Base-by-base conservation (phyloP, 1,139 yeast genomes). In the Kluyveromyces sp. region DNA sequence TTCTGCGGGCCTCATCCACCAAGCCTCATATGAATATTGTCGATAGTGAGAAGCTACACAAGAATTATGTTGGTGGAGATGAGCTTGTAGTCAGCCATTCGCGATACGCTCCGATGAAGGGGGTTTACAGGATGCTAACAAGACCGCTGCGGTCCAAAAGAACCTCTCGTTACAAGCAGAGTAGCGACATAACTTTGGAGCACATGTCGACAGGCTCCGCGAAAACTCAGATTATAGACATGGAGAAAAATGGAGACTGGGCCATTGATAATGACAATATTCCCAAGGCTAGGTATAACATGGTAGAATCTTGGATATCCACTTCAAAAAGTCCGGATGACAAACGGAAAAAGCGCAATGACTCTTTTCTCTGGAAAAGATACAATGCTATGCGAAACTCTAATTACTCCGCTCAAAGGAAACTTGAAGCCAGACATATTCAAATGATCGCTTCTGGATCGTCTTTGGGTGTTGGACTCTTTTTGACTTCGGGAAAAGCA, bases 391-490 rank as follows among this genome's bases (percentile, higher is more conserved):
- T 33, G 7, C 18, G 9, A 19, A 18, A 18, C 13, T 33, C 36
- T 7, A 11, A 20, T n/a, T 20, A 38, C 15, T 31, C 48, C 36
- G 45, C 68, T 39, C 73, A 78, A 52, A 69, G 94, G 49, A 75
- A 74, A 48, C 67, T 85, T 30, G 73, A 75, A 48, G 78, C 81
- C 3, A 64, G 94, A 32, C 94, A 85, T 62, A 65, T 85, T 19
- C 87, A 83, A 59, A 80, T 83, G 79, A 79, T 85, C 43, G 84
- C 94, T 0, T 70, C 85, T 34, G 88, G 92, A 2, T 89, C 89
- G 1, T 81, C 89, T 0, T 64, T 85, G 12, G 94, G 95, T 2
- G 89, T 84, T 6, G 94, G 94, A 0, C 64, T 85, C n/a, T 74
- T 83, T 52, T 66, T 84, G 38, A 80, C 84, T 41, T 73, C 84